These are phyloP conservation scores for Pythium myriotylum DNA, from an alignment of 352 stramenopile species.

Conservation along the genomic window DNA sequence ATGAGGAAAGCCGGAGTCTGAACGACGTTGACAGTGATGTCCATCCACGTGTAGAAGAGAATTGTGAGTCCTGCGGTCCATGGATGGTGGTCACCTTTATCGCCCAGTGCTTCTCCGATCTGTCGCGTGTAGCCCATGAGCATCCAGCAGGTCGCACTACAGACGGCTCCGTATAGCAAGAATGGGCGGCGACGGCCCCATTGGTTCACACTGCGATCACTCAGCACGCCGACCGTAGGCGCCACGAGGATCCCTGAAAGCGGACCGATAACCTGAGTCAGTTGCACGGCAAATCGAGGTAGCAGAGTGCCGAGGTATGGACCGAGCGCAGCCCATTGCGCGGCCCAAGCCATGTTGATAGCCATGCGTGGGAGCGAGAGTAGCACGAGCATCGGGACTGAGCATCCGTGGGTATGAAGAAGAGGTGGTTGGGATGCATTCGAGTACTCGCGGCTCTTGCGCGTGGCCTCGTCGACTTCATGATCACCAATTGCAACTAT, in stretches of 20 bases:
- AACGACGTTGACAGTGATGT: conserved; percentile 59
- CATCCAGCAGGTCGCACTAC: conserved; percentile 42
- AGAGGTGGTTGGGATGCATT: not conserved
- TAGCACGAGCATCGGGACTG: conserved; percentile 38
- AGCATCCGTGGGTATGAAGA: conserved; percentile 34
- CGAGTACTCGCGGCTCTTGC: conserved; percentile 16
- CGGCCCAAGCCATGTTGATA: conserved; percentile 62
- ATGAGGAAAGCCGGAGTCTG: conserved; percentile 47
- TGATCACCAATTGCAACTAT: conserved; percentile 25
- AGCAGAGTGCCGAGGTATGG: conserved; percentile 60
- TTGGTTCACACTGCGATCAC: conserved; percentile 40
- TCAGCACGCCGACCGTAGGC: conserved; percentile 54
- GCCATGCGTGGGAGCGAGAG: conserved; percentile 60
- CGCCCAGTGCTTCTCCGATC: conserved; percentile 49
- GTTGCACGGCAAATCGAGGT: conserved; percentile 46
- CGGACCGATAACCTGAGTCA: conserved; percentile 56
- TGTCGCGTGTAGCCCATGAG: conserved; percentile 59
- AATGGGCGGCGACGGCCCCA: conserved; percentile 46
- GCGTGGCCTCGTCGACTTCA: conserved; percentile 13
- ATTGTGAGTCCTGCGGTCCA: conserved; percentile 56
- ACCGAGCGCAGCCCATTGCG: conserved; percentile 57
- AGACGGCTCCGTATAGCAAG: conserved; percentile 35
- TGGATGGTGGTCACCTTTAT: conserved; percentile 42
- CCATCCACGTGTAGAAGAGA: conserved; percentile 72
- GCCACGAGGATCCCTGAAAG: conserved; percentile 51